Conservation (phyloP, 2,329 filamentous ascomycete genomes). For the Xylariaceae sp. region DNA sequence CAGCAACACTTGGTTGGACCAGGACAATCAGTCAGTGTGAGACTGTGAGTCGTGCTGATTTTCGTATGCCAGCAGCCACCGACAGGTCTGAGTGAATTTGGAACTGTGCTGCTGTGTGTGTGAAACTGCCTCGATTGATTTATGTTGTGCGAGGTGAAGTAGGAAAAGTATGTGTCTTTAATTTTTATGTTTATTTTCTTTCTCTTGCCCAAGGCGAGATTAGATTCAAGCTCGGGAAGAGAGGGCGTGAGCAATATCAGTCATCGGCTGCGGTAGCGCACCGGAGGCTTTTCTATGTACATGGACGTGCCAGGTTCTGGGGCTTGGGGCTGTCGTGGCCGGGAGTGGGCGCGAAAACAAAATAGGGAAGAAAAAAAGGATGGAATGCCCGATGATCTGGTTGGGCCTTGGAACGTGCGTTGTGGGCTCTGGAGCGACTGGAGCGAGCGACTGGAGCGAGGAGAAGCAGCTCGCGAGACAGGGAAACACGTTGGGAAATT, state of each 20-base stretch:
- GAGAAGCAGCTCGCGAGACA: constrained; percentile 8
- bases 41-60: no score
- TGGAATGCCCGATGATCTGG: constrained; percentile 4
- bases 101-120: no score
- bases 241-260: constrained; percentile 6
- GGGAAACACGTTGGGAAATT: constrained; percentile 9
- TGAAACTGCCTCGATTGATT: constrained; percentile 1
- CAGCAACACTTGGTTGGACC: no score
- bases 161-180: no score
- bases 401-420: constrained; percentile 17
- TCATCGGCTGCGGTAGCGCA: constrained; percentile 11
- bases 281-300: constrained; percentile 14
- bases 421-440: constrained; percentile 9
- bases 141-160: constrained; percentile 9
- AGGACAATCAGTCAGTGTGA: no score
- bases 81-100: no score
- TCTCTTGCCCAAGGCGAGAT: not conserved
- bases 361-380: constrained; percentile 2
- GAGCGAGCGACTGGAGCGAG: not conserved
- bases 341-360: constrained; percentile 4
- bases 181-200: no score
- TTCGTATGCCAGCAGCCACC: no score
- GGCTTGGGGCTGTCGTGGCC: constrained; percentile 7
- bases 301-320: constrained; percentile 11
- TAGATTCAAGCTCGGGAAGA: constrained; percentile 10